phyloP scores from a whole-genome alignment of 768 basidiomycete genomes.

The Omphalotus guepiniiformis region DNA sequence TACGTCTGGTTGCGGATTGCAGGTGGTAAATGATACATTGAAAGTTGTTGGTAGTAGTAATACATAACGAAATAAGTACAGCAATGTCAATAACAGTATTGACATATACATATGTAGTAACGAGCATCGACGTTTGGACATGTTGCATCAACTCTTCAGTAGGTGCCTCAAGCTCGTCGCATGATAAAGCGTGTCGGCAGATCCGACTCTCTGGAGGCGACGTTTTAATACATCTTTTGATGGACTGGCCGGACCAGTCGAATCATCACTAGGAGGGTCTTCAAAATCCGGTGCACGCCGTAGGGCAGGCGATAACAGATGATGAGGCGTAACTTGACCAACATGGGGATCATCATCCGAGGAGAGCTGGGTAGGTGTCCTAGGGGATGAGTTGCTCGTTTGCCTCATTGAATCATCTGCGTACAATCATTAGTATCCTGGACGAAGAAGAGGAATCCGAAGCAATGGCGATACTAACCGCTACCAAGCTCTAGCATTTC shows the following conservation, averaged over 20 bases:
- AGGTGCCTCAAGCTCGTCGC: too few species aligned
- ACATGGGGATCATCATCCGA: constrained; percentile 64
- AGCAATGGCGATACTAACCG: constrained; percentile 23
- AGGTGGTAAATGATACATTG: too few species aligned
- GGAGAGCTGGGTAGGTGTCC: constrained; percentile 29
- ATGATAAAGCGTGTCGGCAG: too few species aligned
- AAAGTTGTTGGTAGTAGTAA: too few species aligned
- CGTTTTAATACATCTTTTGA: constrained; percentile 39
- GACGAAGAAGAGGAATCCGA: background rate
- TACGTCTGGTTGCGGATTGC: too few species aligned
- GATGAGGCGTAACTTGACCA: constrained; percentile 68
- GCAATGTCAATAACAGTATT: too few species aligned
- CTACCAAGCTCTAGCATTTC: constrained; percentile 20
- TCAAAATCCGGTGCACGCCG: constrained; percentile 30
- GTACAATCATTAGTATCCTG: background rate
- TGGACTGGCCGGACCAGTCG: constrained; percentile 37
- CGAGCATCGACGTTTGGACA: too few species aligned
- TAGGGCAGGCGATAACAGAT: constrained; percentile 57
- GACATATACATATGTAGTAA: too few species aligned
- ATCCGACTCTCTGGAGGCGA: too few species aligned
- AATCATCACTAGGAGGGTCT: constrained; percentile 46
- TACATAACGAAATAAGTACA: too few species aligned
- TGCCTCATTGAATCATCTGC: constrained; percentile 49
- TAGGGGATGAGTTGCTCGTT: background rate
- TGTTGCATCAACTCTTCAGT: too few species aligned